These are phyloP conservation scores for Didymellaceae sp. DNA, from an alignment of 2,329 filamentous ascomycete genomes.

Conservation along the genomic window DNA sequence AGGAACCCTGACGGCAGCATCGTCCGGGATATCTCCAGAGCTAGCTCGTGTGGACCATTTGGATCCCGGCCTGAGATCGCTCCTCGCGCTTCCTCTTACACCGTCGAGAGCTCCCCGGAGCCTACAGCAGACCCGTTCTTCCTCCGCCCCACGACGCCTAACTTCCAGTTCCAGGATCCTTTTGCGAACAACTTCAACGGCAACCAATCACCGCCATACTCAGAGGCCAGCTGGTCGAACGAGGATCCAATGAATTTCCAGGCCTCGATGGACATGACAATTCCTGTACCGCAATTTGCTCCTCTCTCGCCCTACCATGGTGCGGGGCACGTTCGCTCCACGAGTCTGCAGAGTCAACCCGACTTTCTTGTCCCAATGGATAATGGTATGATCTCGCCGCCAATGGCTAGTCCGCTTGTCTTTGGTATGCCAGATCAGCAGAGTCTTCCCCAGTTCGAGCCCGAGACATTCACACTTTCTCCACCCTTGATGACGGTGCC, in stretches of 20 bases:
- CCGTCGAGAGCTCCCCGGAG: conserved; percentile 46
- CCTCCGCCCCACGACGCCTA: conserved; percentile 44
- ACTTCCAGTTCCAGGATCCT: conserved; percentile 45
- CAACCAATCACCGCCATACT: conserved; percentile 44
- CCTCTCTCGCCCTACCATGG: conserved; percentile 25
- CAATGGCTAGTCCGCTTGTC: conserved; percentile 33
- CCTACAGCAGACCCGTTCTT: conserved; percentile 42
- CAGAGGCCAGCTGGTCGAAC: conserved; percentile 42
- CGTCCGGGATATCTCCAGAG: conserved; percentile 43
- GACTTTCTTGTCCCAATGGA: conserved; percentile 40
- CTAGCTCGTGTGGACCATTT: conserved; percentile 39
- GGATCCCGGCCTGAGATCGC: conserved; percentile 41
- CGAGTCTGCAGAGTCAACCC: conserved; percentile 42
- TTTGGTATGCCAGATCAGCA: conserved; percentile 35
- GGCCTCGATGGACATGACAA: conserved; percentile 34
- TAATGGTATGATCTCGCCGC: conserved; percentile 28
- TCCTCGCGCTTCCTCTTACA: conserved; percentile 39
- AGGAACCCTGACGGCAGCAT: conserved; percentile 46
- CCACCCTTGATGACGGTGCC: conserved; percentile 29
- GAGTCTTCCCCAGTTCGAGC: conserved; percentile 23
- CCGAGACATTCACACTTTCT: conserved; percentile 13
- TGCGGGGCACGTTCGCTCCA: conserved; percentile 34
- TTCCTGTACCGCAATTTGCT: conserved; percentile 35
- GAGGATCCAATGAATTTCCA: conserved; percentile 43
- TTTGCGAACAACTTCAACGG: conserved; percentile 41